Evolutionary conservation across 2,329 filamentous ascomycete species (phyloP).

Genomic region (Boeremia exigua): DNA sequence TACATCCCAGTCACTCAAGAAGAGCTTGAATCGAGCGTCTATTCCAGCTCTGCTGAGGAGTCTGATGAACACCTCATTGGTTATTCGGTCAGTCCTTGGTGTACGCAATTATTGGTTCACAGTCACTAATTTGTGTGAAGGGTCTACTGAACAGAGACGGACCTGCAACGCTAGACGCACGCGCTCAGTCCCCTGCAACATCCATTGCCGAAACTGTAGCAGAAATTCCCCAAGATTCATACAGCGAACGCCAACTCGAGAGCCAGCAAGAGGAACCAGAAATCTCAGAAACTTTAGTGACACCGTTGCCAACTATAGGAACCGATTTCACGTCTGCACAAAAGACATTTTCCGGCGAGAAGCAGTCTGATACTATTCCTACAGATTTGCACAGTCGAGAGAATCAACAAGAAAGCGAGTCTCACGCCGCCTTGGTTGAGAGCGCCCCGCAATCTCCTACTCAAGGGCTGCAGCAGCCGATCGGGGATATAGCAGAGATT

Average conservation of each 20-base stretch:
- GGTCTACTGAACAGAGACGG: constrained; percentile 21
- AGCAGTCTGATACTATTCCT: not conserved
- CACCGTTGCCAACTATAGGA: not conserved
- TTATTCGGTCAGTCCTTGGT: constrained; percentile 13
- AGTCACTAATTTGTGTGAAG: constrained; percentile 4
- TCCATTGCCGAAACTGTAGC: constrained; percentile 39
- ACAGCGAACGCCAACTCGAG: constrained; percentile 17
- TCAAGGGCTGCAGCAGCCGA: not conserved
- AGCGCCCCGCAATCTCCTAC: not conserved
- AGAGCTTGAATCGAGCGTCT: constrained; percentile 7
- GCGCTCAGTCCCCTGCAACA: constrained; percentile 23
- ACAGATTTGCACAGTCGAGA: not conserved
- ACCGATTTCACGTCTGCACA: not conserved
- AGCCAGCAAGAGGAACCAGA: constrained; percentile 10
- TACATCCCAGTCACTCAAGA: constrained; percentile 35
- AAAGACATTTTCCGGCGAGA: not conserved
- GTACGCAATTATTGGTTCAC: not conserved
- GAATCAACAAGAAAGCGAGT: not conserved
- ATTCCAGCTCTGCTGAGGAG: constrained; percentile 5
- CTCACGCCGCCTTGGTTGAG: not conserved
- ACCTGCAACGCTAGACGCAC: constrained; percentile 1
- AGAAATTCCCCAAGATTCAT: constrained; percentile 25
- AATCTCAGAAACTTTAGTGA: constrained; percentile 13
- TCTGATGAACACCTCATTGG: constrained; percentile 14
- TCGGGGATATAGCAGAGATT: not conserved